These are phyloP conservation scores for Fusarium pseudonygamai DNA, from an alignment of 2,329 filamentous ascomycete genomes.

Conservation along the genomic window DNA sequence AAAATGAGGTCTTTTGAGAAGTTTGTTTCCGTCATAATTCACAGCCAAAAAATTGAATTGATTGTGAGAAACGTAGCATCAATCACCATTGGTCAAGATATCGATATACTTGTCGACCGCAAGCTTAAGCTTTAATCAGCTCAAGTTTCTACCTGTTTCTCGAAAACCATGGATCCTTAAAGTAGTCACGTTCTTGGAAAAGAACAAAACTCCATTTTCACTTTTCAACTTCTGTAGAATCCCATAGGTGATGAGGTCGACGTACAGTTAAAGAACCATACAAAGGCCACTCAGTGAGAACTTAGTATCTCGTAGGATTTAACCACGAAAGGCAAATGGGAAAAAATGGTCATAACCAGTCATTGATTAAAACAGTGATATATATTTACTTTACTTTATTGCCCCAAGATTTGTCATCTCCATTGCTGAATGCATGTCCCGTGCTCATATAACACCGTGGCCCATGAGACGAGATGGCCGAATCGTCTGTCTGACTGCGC, in stretches of 20 bases:
- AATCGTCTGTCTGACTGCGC: slow-evolving; percentile 27
- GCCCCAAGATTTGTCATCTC: slow-evolving; percentile 23
- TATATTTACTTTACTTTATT: slow-evolving; percentile 33
- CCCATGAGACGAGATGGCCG: slow-evolving; percentile 11
- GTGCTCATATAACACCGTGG: slow-evolving; percentile 37
- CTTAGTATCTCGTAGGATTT: not conserved
- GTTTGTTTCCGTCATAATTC: not conserved
- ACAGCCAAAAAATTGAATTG: no score
- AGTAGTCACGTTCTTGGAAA: not conserved
- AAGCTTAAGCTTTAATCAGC: not conserved
- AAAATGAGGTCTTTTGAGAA: not conserved
- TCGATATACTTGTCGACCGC: not conserved
- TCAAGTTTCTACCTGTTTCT: not conserved
- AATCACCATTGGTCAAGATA: not conserved
- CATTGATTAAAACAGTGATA: slow-evolving; percentile 39
- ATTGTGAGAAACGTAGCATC: not conserved
- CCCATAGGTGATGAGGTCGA: not conserved
- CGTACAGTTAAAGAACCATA: not conserved
- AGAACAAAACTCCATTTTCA: not conserved
- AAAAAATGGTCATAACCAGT: slow-evolving; percentile 25
- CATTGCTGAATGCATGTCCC: slow-evolving; percentile 27
- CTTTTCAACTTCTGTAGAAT: not conserved
- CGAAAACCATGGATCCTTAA: not conserved
- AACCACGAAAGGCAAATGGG: not conserved
- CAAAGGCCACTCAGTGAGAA: not conserved